phyloP scores from a whole-genome alignment of 2,329 filamentous ascomycete species.

The Aspergillus sojae region DNA sequence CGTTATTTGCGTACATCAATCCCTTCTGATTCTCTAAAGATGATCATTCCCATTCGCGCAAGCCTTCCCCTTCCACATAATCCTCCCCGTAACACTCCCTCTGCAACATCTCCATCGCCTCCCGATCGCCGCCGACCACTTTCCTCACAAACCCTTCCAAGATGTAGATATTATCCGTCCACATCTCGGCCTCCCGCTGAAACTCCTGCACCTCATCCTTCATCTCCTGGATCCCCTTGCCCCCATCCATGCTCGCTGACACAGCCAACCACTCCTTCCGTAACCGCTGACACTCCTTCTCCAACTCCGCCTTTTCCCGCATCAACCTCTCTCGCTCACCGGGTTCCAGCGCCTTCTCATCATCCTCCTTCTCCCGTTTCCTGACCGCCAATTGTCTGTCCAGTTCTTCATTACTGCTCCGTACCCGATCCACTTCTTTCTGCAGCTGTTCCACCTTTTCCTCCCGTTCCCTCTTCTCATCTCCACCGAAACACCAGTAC shows the following conservation, averaged over 20 bases:
- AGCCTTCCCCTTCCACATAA: slow-evolving; percentile 56
- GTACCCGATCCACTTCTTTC: slow-evolving; percentile 33
- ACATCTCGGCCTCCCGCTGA: slow-evolving; percentile 32
- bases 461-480: slow-evolving; percentile 55
- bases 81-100: slow-evolving; percentile 56
- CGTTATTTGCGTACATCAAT: neutral
- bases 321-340: slow-evolving; percentile 26
- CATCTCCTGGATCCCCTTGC: slow-evolving; percentile 35
- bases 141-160: slow-evolving; percentile 45
- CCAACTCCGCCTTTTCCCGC: slow-evolving; percentile 25
- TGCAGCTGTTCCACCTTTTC: slow-evolving; percentile 28
- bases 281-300: slow-evolving; percentile 35
- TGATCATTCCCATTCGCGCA: slow-evolving; percentile 42
- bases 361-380: slow-evolving; percentile 32
- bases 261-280: slow-evolving; percentile 23
- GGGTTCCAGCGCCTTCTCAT: slow-evolving; percentile 21
- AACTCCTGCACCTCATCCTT: slow-evolving; percentile 35
- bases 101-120: slow-evolving; percentile 47
- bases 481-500: slow-evolving; percentile 69
- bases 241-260: slow-evolving; percentile 32
- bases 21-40: too few species aligned
- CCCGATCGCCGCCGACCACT: slow-evolving; percentile 46
- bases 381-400: slow-evolving; percentile 42
- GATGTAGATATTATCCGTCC: slow-evolving; percentile 50
- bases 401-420: slow-evolving; percentile 33